phyloP scores from a whole-genome alignment of 1,284 basidiomycete genomes.

The Melanopsichium pennsylvanicum region DNA sequence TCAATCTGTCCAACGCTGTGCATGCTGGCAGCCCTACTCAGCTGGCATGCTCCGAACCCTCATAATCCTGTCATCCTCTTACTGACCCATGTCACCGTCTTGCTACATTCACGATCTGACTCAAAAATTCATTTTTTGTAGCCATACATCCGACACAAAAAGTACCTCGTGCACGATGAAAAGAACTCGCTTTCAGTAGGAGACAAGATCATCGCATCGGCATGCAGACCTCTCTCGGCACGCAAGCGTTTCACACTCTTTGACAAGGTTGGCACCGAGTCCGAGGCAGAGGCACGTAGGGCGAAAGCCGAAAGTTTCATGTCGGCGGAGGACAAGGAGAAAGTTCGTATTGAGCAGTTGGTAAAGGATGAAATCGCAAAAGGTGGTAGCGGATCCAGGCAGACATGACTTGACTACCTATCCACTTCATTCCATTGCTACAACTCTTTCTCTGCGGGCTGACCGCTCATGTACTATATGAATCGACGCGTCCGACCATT shows the following conservation, averaged over 20 bases:
- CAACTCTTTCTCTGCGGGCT: not conserved
- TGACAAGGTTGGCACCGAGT: constrained; percentile 42
- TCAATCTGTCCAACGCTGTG: too few relatives aligned
- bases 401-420: constrained; percentile 2
- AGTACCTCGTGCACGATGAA: constrained; percentile 62
- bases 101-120: not conserved
- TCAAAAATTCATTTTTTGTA: not conserved
- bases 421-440: not conserved
- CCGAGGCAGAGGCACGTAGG: constrained; percentile 36
- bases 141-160: constrained; percentile 58
- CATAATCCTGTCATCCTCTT: not conserved
- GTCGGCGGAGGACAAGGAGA: constrained; percentile 56
- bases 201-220: constrained; percentile 56
- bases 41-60: too few relatives aligned
- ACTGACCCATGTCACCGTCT: not conserved
- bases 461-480: constrained; percentile 6
- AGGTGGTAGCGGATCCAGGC: constrained; percentile 20
- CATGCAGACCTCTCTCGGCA: constrained; percentile 60
- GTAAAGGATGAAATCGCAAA: constrained; percentile 54
- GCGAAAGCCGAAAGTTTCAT: constrained; percentile 43
- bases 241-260: constrained; percentile 57
- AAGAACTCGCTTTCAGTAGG: constrained; percentile 49
- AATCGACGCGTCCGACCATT: not conserved
- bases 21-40: too few relatives aligned
- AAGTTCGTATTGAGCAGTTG: constrained; percentile 51